Evolutionary conservation across 371 early-diverging fungal species (phyloP).

Genomic region (Funneliformis caledonium): DNA sequence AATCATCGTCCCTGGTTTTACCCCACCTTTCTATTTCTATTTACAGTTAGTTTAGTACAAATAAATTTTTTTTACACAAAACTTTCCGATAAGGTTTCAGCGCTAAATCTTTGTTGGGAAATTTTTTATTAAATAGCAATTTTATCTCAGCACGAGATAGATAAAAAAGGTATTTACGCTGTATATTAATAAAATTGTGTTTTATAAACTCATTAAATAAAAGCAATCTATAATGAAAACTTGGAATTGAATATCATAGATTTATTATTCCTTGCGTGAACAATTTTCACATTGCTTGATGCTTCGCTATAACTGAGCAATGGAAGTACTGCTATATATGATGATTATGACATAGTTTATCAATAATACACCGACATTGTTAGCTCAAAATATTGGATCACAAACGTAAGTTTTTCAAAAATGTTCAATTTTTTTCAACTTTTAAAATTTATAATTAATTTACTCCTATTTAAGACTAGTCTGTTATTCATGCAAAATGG

Average conservation of each 20-base stretch:
- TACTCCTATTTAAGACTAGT: constrained; percentile 39
- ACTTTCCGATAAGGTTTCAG: too few species aligned
- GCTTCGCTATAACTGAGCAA: constrained; percentile 74
- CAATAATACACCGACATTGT: constrained; percentile 68
- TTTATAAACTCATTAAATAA: too few species aligned
- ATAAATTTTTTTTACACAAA: too few species aligned
- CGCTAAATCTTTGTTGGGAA: too few species aligned
- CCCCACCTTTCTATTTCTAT: too few species aligned
- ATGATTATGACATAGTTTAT: constrained; percentile 60
- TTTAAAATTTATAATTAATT: not conserved
- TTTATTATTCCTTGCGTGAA: constrained; percentile 60
- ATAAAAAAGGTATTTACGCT: too few species aligned
- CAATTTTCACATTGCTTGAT: constrained; percentile 62
- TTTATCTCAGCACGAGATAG: too few species aligned
- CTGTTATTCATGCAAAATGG: constrained; percentile 70
- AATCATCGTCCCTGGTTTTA: too few species aligned
- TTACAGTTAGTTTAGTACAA: too few species aligned
- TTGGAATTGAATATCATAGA: constrained; percentile 74
- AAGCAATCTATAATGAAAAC: constrained; percentile 67
- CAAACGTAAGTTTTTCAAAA: constrained; percentile 47
- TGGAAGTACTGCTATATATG: constrained; percentile 68
- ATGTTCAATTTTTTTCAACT: not conserved
- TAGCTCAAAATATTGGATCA: constrained; percentile 80
- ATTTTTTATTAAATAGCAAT: too few species aligned
- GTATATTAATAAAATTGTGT: too few species aligned